phyloP scores from a whole-genome alignment of 495 filamentous ascomycete species.

The Neurospora discreta region DNA sequence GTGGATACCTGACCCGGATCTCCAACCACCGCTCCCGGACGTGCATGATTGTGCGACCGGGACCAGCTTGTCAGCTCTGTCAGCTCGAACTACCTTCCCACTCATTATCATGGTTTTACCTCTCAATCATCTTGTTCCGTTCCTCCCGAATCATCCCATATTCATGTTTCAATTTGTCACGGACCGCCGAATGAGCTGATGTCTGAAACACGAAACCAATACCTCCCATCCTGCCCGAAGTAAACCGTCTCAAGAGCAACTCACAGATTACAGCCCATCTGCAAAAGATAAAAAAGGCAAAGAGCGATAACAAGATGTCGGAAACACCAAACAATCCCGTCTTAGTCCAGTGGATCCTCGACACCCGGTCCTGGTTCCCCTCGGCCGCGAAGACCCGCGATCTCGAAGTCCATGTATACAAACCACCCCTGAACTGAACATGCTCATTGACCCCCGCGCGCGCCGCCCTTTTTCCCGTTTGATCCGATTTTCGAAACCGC shows the following conservation, averaged over 20 bases:
- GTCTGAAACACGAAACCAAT: not conserved
- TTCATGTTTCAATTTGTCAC: not conserved
- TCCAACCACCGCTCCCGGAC: not conserved
- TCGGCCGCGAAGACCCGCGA: slow-evolving; percentile 27
- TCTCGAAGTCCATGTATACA: slow-evolving; percentile 27
- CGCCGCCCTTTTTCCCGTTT: not conserved
- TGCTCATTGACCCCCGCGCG: not conserved
- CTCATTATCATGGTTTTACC: not conserved
- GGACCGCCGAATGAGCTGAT: not conserved
- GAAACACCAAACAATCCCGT: slow-evolving; percentile 3
- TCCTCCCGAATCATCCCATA: not conserved
- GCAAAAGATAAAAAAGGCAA: not conserved
- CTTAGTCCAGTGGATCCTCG: slow-evolving; percentile 36
- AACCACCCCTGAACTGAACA: not conserved
- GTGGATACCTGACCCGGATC: not conserved
- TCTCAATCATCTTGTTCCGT: not conserved
- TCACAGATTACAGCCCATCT: not conserved
- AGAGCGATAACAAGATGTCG: not conserved
- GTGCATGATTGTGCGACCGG: not conserved
- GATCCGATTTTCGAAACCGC: not conserved
- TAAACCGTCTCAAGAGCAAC: not conserved
- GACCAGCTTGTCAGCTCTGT: not conserved
- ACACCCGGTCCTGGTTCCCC: slow-evolving; percentile 35
- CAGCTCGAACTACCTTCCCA: not conserved
- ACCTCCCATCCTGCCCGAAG: not conserved